Conservation (phyloP, 257 asterid genomes). For the Ajuga chamaepitys region DNA sequence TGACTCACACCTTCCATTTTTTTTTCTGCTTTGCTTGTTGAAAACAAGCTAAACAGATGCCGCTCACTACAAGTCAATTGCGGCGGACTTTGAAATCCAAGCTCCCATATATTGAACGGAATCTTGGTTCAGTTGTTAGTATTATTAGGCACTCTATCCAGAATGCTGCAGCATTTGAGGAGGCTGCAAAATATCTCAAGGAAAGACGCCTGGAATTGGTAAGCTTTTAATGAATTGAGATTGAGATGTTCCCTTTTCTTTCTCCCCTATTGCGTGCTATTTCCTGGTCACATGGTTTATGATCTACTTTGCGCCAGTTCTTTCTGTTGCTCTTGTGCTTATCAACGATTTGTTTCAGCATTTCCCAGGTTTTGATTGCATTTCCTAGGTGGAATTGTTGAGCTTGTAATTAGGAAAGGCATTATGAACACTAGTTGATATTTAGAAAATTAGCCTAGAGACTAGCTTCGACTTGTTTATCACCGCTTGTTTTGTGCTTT, state of each 20-base stretch:
- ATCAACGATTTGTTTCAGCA: neutral
- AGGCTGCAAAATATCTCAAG: constrained; percentile 50
- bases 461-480: constrained; percentile 2
- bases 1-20: constrained; percentile 1
- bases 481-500: neutral
- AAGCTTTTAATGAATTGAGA: constrained; percentile 16
- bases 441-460: neutral
- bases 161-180: constrained; percentile 74
- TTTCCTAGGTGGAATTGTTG: neutral
- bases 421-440: neutral
- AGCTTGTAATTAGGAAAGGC: neutral
- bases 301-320: neutral
- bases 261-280: neutral
- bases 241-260: neutral
- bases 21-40: constrained; percentile 9
- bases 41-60: constrained; percentile 85
- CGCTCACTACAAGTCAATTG: constrained; percentile 56
- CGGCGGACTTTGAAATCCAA: constrained; percentile 60
- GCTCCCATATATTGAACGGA: constrained; percentile 79
- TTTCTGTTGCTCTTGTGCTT: neutral
- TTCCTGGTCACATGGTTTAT: neutral
- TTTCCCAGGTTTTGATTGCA: neutral
- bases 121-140: constrained; percentile 65
- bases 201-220: constrained; percentile 55
- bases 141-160: constrained; percentile 72